Conservation (phyloP, 495 filamentous ascomycete species). For the Penicillium tannophilum region DNA sequence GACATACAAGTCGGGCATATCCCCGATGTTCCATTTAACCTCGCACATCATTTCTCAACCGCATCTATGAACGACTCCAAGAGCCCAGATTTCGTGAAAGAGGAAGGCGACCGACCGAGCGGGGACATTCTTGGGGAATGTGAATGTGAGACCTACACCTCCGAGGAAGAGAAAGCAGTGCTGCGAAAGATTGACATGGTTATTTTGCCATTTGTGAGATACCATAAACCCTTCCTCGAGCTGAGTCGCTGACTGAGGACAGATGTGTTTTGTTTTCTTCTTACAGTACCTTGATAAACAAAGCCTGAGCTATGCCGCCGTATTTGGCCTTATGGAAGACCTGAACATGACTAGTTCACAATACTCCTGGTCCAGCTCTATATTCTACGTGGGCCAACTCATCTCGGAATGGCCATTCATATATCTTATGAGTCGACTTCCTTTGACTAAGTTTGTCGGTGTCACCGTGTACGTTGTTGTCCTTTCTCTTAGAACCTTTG, state of each 20-base stretch:
- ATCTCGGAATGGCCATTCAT: conserved; percentile 50
- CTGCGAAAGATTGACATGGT: conserved; percentile 52
- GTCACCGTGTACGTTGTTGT: conserved; percentile 24
- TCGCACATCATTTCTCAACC: background rate
- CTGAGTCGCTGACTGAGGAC: background rate
- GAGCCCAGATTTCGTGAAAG: conserved; percentile 4
- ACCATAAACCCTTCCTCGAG: background rate
- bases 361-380: conserved; percentile 53
- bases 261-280: conserved; percentile 39
- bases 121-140: conserved; percentile 26
- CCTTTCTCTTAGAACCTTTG: background rate
- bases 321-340: conserved; percentile 57
- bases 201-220: conserved; percentile 43
- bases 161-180: conserved; percentile 45
- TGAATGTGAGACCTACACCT: conserved; percentile 27
- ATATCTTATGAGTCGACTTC: conserved; percentile 58
- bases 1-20: background rate
- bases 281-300: conserved; percentile 54
- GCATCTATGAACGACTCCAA: conserved; percentile 15
- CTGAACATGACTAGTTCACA: conserved; percentile 51
- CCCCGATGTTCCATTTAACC: background rate
- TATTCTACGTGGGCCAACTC: conserved; percentile 53
- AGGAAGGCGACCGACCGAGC: conserved; percentile 2
- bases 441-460: conserved; percentile 42
- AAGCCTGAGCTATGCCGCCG: conserved; percentile 56